Evolutionary conservation across 768 basidiomycete genomes (phyloP), one percentile per base, ranked within the genome.

Genomic region (Suillus luteus): DNA sequence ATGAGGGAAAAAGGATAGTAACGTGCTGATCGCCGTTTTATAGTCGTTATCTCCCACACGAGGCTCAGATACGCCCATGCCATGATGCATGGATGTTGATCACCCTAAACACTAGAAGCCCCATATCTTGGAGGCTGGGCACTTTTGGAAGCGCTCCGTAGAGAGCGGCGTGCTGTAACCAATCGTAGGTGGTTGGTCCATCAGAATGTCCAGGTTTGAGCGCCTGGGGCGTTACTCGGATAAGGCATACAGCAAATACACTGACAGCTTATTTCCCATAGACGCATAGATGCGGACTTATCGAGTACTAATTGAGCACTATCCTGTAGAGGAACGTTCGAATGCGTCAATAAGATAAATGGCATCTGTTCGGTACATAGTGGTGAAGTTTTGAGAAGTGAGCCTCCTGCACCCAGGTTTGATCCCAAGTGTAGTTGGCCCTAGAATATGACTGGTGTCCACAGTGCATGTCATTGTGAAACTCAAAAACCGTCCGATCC

Each of bases 61-160:
- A 58, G 40, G 57, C 27, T 41, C 24, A 58, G 40, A 58, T 40
- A 58, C 57, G 57, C 24, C 55, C 38, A 41, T 17, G 24, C 27
- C 49, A 31, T 31, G 27, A 7, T 24, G 15, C 9, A 38, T 57
- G 10, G 6, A 27, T 57, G 10, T 57, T 40, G 9, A 40, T 58
- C 5, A 31, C 24, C 57, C 57, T 41, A 19, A 14, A 40, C 24
- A 27, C 24, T 58, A 24, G 55, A 57, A 57, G 38, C 17, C 14
- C 22, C 37, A 54, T 3, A 41, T 58, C 24, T 40, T 17, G 57
- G 38, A 58, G 24, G 24, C 24, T 19, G 4, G 14, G 35, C 1
- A 22, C 35, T 37, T 15, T 17, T 11, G n/a, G 24, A 57, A 35
- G 55, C 38, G 37, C 22, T 40, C 55, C 55, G 40, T 41, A 19